phyloP scores from a whole-genome alignment of 768 basidiomycete genomes.

The Crassisporium funariophilum region DNA sequence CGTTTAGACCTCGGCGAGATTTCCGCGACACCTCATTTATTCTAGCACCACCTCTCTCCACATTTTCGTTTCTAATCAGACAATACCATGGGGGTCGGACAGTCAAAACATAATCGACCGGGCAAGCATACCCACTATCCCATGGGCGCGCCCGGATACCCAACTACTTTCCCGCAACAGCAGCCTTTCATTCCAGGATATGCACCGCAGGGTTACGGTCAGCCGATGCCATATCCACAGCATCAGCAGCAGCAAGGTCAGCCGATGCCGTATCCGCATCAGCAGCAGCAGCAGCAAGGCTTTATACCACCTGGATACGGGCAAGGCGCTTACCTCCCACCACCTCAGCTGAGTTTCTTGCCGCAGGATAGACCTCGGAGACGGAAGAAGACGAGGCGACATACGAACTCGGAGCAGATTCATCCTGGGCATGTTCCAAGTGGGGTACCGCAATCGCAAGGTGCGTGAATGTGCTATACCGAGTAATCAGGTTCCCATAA shows the following conservation, averaged over 20 bases:
- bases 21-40: too few species aligned
- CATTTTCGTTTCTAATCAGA: too few species aligned
- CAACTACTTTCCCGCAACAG: slow-evolving; percentile 12
- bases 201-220: slow-evolving; percentile 9
- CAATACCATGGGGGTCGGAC: slow-evolving; percentile 22
- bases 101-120: slow-evolving; percentile 15
- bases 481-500: not conserved
- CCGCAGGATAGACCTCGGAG: slow-evolving; percentile 21
- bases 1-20: too few species aligned
- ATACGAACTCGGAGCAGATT: slow-evolving; percentile 27
- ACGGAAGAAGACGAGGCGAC: slow-evolving; percentile 13
- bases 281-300: too few species aligned
- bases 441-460: slow-evolving; percentile 16
- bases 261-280: slow-evolving; percentile 7
- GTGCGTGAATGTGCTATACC: slow-evolving; percentile 2
- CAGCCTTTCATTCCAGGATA: slow-evolving; percentile 16
- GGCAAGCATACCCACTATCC: slow-evolving; percentile 20
- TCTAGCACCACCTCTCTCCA: too few species aligned
- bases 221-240: slow-evolving; percentile 6
- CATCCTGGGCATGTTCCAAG: slow-evolving; percentile 23
- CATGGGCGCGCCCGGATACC: slow-evolving; percentile 18
- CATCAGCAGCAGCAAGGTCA: slow-evolving; percentile 11
- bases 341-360: slow-evolving; percentile 23
- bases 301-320: slow-evolving; percentile 27
- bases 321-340: slow-evolving; percentile 23